These are phyloP conservation scores for Gynostemma pentaphyllum DNA, from an alignment of 306 rosid species.

Conservation along the genomic window DNA sequence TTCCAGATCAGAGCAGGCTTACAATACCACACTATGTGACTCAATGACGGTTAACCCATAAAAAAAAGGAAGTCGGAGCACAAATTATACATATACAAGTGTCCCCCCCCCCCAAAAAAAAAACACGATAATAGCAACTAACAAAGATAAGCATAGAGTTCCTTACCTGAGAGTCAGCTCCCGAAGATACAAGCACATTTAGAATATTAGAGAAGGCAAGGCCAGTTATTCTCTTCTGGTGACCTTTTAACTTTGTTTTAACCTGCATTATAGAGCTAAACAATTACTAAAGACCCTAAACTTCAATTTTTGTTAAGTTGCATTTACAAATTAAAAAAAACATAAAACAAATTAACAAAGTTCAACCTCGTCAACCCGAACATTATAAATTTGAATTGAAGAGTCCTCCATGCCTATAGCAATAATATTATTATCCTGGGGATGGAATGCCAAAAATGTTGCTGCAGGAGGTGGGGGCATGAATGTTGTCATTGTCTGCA, in stretches of 20 bases:
- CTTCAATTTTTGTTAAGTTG: not conserved
- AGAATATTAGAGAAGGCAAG: slow-evolving; percentile 81
- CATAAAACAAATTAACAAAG: not conserved
- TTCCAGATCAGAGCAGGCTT: not conserved
- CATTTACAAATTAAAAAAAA: not conserved
- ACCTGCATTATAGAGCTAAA: slow-evolving; percentile 37
- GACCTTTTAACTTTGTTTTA: slow-evolving; percentile 90
- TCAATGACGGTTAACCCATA: not conserved
- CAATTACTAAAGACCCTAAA: not conserved
- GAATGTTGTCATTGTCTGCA: slow-evolving; percentile 98
- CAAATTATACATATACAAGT: not conserved
- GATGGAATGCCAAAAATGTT: slow-evolving; percentile 96
- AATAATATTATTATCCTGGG: slow-evolving; percentile 95
- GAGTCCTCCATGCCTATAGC: slow-evolving; percentile 99
- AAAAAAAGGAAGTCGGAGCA: not conserved
- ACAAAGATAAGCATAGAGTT: not conserved
- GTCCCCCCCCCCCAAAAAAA: not conserved
- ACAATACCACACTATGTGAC: not conserved
- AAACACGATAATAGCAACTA: slow-evolving; percentile 1
- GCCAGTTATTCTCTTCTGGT: slow-evolving; percentile 98
- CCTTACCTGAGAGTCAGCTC: slow-evolving; percentile 98
- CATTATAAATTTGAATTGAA: slow-evolving; percentile 89
- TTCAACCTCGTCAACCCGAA: slow-evolving; percentile 85
- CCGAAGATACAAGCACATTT: slow-evolving; percentile 96
- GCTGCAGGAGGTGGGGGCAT: slow-evolving; percentile 99